Percentiles rank a stretch among this genome's conserved stretches.
These are phyloP conservation scores for Pseudohalonectria lignicola DNA, from an alignment of 2,329 filamentous ascomycete species.

Conservation along the genomic window DNA sequence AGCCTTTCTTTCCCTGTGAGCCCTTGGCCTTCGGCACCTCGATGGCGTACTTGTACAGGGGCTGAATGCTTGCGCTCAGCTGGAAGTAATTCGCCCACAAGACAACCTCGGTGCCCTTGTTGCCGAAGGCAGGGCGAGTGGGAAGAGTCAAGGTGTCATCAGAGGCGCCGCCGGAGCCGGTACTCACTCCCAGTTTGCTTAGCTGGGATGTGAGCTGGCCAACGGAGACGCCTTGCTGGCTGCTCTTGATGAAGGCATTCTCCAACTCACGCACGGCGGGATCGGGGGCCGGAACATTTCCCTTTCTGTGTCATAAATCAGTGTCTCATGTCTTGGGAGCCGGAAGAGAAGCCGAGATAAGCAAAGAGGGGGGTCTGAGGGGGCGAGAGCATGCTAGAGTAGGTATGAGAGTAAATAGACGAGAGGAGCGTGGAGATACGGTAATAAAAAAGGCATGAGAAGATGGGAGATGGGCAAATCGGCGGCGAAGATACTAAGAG, in stretches of 20 bases:
- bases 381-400: too few species aligned
- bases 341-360: too few species aligned
- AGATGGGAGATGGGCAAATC: too few species aligned
- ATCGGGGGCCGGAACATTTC: conserved; percentile 13
- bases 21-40: too few species aligned
- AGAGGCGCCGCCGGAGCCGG: conserved; percentile 1
- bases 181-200: conserved; percentile 18
- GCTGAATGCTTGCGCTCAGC: conserved; percentile 23
- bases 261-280: conserved; percentile 23
- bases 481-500: too few species aligned
- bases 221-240: conserved; percentile 14
- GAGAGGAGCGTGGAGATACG: too few species aligned
- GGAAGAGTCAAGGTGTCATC: conserved; percentile 21
- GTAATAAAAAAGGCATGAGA: too few species aligned
- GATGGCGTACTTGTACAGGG: conserved; percentile 37
- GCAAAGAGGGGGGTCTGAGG: too few species aligned
- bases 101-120: conserved; percentile 24
- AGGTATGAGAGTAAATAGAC: too few species aligned
- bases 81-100: conserved; percentile 47
- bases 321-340: too few species aligned
- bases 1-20: too few species aligned
- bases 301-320: too few species aligned
- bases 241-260: conserved; percentile 22
- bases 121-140: conserved; percentile 37
- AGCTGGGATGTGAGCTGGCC: conserved; percentile 22